These are phyloP conservation scores for Falciphora oryzae DNA, from an alignment of 2,329 filamentous ascomycete species.

Conservation along the genomic window DNA sequence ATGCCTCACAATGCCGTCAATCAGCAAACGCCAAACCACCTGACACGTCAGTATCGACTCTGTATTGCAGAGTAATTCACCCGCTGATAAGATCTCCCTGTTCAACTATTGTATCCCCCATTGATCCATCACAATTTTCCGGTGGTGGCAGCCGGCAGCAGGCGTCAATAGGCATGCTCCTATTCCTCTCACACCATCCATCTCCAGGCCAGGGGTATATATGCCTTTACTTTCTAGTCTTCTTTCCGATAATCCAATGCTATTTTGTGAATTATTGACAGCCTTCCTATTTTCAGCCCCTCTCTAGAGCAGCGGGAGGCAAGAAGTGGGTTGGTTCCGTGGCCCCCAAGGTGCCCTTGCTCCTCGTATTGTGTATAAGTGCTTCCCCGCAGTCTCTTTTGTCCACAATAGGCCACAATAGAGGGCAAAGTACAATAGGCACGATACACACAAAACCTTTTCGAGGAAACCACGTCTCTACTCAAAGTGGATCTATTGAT, in stretches of 20 bases:
- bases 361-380: neutral
- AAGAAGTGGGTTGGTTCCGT: neutral
- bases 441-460: neutral
- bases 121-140: neutral
- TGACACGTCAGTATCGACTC: neutral
- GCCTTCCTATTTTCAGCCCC: neutral
- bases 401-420: neutral
- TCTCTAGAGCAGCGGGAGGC: no score
- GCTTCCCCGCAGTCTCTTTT: neutral
- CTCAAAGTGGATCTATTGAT: conserved; percentile 1
- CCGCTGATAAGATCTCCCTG: neutral
- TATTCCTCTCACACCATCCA: neutral
- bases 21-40: neutral
- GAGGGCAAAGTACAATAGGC: neutral
- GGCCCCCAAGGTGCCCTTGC: neutral
- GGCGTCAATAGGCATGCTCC: neutral
- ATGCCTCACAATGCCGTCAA: no score
- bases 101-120: neutral
- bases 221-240: neutral
- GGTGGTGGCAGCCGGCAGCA: neutral
- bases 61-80: neutral
- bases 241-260: neutral
- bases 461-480: neutral
- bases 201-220: neutral
- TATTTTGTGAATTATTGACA: neutral